These are phyloP conservation scores for Eucalyptus tenuipes DNA, from an alignment of 345 rosid species.

Conservation along the genomic window DNA sequence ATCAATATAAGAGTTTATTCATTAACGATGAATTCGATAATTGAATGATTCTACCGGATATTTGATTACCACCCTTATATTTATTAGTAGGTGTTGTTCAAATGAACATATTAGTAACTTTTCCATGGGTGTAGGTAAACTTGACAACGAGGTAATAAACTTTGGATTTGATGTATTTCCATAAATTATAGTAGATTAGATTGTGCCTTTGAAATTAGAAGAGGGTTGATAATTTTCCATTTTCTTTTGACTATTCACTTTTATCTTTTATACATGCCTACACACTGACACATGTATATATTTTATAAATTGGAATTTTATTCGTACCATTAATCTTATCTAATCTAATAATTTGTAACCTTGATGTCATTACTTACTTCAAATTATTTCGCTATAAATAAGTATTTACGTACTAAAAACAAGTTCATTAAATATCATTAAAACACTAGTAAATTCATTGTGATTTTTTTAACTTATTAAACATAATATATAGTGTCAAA, in stretches of 20 bases:
- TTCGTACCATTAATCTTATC: background rate
- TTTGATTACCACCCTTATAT: background rate
- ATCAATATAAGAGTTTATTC: background rate
- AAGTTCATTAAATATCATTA: background rate
- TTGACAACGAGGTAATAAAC: background rate
- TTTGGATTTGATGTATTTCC: background rate
- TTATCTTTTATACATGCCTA: background rate
- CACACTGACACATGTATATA: background rate
- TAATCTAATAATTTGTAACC: background rate
- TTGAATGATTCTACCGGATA: background rate
- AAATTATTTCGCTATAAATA: too few relatives aligned
- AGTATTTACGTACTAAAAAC: background rate
- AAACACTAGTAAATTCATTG: background rate
- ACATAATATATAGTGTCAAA: background rate
- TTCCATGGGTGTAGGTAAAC: background rate
- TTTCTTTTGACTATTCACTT: background rate
- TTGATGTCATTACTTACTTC: background rate
- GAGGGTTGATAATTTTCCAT: background rate
- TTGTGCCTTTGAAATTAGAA: background rate
- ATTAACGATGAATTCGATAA: background rate
- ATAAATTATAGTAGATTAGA: background rate
- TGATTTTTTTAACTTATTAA: background rate
- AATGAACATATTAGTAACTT: background rate
- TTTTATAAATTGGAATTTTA: background rate
- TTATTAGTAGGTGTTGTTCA: background rate